Conservation (phyloP, 2,329 filamentous ascomycete genomes). For the Diaporthe sp. region DNA sequence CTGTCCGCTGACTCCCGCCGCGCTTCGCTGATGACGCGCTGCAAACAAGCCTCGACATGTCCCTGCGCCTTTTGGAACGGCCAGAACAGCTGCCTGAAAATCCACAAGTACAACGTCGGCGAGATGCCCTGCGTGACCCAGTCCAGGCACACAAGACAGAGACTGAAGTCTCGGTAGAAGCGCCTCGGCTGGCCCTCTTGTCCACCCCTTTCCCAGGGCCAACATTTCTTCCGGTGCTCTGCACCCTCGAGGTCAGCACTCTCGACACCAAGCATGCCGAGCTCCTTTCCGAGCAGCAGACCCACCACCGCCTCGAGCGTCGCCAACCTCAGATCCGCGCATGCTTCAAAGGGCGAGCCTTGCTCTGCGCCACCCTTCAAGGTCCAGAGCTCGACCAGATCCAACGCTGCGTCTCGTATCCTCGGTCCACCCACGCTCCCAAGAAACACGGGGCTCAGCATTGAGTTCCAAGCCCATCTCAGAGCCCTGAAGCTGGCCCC, state of each 20-base stretch:
- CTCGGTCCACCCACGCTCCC: conserved; percentile 12
- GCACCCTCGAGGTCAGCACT: not conserved
- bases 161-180: conserved; percentile 12
- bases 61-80: conserved; percentile 5
- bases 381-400: conserved; percentile 1
- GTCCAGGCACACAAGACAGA: conserved; percentile 1
- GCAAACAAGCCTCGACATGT: not conserved
- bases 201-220: not conserved
- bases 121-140: conserved; percentile 24
- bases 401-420: not conserved
- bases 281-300: not conserved
- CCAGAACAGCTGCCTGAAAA: conserved; percentile 8
- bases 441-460: conserved; percentile 2
- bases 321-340: not conserved
- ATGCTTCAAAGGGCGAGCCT: not conserved
- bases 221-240: not conserved
- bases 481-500: conserved; percentile 1
- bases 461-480: conserved; percentile 15
- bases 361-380: not conserved
- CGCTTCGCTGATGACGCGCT: not conserved
- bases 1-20: not conserved
- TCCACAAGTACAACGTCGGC: conserved; percentile 7
- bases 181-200: not conserved
- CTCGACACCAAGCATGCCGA: not conserved
- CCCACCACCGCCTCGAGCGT: conserved; percentile 19